Conservation (phyloP, 345 rosid species). For the Salix purpurea region DNA sequence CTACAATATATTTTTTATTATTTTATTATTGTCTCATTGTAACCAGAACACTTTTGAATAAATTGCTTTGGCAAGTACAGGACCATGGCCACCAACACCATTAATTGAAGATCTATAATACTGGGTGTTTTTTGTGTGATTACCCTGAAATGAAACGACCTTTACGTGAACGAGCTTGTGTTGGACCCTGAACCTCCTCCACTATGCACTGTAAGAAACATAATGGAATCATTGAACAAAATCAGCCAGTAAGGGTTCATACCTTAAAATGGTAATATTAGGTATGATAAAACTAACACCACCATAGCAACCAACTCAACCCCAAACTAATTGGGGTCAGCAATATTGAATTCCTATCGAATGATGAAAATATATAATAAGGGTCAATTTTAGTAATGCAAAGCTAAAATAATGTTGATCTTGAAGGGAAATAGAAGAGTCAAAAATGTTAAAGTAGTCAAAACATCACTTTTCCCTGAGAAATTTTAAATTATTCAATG, state of each 20-base stretch:
- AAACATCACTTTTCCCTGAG: neutral
- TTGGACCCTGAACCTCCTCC: slow-evolving; percentile 97
- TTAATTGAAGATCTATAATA: neutral
- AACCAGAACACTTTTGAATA: neutral
- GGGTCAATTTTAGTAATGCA: neutral
- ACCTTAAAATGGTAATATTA: neutral
- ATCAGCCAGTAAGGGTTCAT: neutral
- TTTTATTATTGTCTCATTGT: neutral
- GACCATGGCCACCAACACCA: neutral
- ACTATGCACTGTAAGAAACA: slow-evolving; percentile 74
- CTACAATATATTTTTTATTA: neutral
- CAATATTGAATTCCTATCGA: too few relatives aligned
- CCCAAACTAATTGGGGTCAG: neutral
- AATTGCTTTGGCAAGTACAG: neutral
- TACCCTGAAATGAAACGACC: slow-evolving; percentile 97
- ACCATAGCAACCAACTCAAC: neutral
- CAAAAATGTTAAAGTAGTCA: neutral
- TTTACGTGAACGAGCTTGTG: slow-evolving; percentile 92
- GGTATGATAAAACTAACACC: neutral
- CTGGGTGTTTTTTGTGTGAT: slow-evolving; percentile 8
- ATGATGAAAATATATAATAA: neutral
- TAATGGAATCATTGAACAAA: slow-evolving; percentile 7
- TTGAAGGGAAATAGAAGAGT: neutral
- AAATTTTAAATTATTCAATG: neutral
- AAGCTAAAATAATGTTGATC: neutral